Conservation (phyloP, 2,329 filamentous ascomycete genomes). For the Ramularia collo-cygni region DNA sequence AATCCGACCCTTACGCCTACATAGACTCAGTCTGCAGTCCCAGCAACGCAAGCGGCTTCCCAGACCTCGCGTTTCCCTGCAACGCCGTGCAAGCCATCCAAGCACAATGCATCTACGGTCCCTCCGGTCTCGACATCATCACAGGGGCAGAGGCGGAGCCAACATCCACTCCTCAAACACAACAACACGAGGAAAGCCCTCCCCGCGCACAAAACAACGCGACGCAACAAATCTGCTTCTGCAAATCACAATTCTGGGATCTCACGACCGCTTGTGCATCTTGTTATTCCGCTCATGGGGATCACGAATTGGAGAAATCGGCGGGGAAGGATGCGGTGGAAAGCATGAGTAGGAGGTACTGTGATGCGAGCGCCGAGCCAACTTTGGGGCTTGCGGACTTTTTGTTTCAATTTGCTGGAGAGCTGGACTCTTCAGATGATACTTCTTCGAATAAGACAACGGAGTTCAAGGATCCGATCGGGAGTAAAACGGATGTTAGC, state of each 20-base stretch:
- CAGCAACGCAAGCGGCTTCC: slow-evolving; percentile 13
- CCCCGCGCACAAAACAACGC: slow-evolving; percentile 10
- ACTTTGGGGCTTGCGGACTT: slow-evolving; percentile 17
- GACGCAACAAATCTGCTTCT: slow-evolving; percentile 25
- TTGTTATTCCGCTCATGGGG: slow-evolving; percentile 22
- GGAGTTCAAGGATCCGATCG: slow-evolving; percentile 23
- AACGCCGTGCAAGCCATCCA: slow-evolving; percentile 20
- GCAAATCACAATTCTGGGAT: slow-evolving; percentile 22
- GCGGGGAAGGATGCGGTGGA: slow-evolving; percentile 6
- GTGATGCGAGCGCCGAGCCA: slow-evolving; percentile 22
- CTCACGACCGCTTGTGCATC: slow-evolving; percentile 16
- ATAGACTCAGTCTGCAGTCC: slow-evolving; percentile 21
- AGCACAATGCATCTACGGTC: slow-evolving; percentile 20
- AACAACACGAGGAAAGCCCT: slow-evolving; percentile 1
- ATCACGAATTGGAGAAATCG: slow-evolving; percentile 4
- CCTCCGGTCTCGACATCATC: slow-evolving; percentile 5
- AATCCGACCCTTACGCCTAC: slow-evolving; percentile 14
- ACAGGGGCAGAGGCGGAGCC: neutral
- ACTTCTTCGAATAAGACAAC: slow-evolving; percentile 1
- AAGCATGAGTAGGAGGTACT: slow-evolving; percentile 18
- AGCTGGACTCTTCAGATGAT: neutral
- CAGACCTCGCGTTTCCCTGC: slow-evolving; percentile 23
- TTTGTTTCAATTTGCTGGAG: slow-evolving; percentile 7
- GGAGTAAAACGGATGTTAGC: slow-evolving; percentile 24
- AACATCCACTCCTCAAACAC: neutral